A percentile compares a stretch with the other conserved stretches of the same genome.
phyloP scores from a whole-genome alignment of 2,329 filamentous ascomycete genomes.

The Verticillium zaregamsianum region DNA sequence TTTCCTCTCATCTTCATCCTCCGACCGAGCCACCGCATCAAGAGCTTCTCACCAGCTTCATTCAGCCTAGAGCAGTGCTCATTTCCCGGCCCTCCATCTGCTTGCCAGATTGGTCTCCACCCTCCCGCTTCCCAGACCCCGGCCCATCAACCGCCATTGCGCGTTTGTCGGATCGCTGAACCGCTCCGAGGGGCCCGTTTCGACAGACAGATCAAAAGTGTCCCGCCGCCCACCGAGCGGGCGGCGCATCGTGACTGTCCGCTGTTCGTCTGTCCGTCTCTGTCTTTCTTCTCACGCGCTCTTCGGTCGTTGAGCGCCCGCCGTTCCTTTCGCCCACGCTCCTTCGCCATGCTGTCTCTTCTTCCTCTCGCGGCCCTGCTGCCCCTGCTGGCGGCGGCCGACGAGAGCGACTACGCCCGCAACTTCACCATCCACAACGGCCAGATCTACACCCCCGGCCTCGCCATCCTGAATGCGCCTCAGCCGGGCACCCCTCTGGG shows the following conservation, averaged over 20 bases:
- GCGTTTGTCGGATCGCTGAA: not conserved
- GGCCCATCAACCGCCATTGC: not conserved
- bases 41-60: not conserved
- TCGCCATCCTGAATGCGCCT: slow-evolving; percentile 62
- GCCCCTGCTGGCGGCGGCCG: slow-evolving; percentile 20
- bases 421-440: slow-evolving; percentile 58
- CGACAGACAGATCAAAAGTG: not conserved
- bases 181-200: not conserved
- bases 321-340: not conserved
- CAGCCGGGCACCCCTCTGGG: slow-evolving; percentile 62
- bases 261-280: not conserved
- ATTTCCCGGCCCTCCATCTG: not conserved
- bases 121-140: not conserved
- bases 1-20: not conserved
- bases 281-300: not conserved
- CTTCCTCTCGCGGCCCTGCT: slow-evolving; percentile 14
- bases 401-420: slow-evolving; percentile 19
- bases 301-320: not conserved
- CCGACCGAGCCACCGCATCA: not conserved
- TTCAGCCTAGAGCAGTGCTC: not conserved
- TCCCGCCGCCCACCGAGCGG: not conserved
- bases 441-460: slow-evolving; percentile 65
- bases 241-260: not conserved
- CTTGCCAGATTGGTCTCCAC: not conserved
- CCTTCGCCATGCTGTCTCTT: slow-evolving; percentile 10